Conservation (phyloP, 2,329 filamentous ascomycete genomes). For the Diaporthe sp. region DNA sequence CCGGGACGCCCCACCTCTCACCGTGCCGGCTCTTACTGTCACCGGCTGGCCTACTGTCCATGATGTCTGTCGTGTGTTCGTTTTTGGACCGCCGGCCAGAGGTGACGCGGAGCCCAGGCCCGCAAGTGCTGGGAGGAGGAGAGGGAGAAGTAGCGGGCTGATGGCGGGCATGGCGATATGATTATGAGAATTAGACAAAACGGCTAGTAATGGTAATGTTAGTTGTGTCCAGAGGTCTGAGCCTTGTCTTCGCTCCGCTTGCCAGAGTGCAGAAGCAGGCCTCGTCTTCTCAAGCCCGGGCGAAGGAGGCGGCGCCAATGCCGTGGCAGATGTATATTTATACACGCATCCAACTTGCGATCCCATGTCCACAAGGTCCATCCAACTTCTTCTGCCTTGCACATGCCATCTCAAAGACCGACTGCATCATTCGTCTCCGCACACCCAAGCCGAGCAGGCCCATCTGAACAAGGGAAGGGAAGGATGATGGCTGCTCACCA, state of each 20-base stretch:
- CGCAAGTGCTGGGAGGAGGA: not conserved
- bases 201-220: not conserved
- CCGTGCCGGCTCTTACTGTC: not conserved
- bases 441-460: not conserved
- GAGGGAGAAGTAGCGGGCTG: not conserved
- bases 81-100: not conserved
- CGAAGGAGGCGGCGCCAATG: not conserved
- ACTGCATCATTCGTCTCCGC: constrained; percentile 11
- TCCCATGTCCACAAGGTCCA: not conserved
- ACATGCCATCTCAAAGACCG: constrained; percentile 19
- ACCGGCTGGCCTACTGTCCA: constrained; percentile 17
- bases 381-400: not conserved
- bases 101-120: not conserved
- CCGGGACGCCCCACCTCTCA: constrained; percentile 1
- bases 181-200: not conserved
- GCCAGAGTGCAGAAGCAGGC: not conserved
- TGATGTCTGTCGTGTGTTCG: not conserved
- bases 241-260: not conserved
- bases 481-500: not conserved
- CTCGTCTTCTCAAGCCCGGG: not conserved
- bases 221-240: not conserved
- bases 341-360: not conserved
- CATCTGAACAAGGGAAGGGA: not conserved
- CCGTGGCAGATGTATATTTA: not conserved
- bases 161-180: not conserved